A percentile compares a stretch with the other conserved stretches of the same genome.
phyloP scores from a whole-genome alignment of 208 protist genomes.

The Acanthamoeba quina region DNA sequence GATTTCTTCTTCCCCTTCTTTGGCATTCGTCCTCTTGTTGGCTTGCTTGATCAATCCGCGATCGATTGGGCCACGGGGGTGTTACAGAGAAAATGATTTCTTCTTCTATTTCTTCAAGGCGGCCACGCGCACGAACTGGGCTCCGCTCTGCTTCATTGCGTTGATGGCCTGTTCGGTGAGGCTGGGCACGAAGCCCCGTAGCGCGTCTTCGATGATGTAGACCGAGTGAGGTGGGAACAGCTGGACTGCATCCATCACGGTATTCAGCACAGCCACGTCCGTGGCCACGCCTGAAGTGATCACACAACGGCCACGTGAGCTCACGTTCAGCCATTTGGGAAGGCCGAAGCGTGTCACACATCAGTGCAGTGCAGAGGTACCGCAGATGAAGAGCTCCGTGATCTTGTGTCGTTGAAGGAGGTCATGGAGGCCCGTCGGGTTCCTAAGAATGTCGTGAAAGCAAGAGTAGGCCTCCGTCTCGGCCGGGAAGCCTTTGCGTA shows the following conservation, averaged over 20 bases:
- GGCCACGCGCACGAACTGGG: background rate
- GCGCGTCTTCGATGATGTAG: constrained; percentile 28
- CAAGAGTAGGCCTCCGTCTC: constrained; percentile 61
- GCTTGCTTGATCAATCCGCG: background rate
- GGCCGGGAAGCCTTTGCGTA: constrained; percentile 54
- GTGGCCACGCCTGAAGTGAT: constrained; percentile 32
- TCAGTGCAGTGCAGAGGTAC: background rate
- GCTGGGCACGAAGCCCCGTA: constrained; percentile 55
- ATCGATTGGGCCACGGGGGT: background rate
- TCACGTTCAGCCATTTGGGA: background rate
- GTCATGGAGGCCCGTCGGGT: background rate
- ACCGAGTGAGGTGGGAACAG: background rate
- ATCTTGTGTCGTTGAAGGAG: constrained; percentile 35
- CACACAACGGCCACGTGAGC: background rate
- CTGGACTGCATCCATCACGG: constrained; percentile 49
- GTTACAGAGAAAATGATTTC: background rate
- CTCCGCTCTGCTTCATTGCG: background rate
- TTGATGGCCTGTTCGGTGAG: background rate
- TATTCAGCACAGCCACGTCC: constrained; percentile 64
- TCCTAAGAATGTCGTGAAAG: constrained; percentile 57
- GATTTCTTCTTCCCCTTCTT: constrained; percentile 67
- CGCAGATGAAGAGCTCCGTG: constrained; percentile 56
- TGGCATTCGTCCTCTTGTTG: constrained; percentile 4
- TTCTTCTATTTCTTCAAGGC: background rate
- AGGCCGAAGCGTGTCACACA: background rate